Conservation (phyloP, 768 basidiomycete genomes). For the Polyporus arcularius region DNA sequence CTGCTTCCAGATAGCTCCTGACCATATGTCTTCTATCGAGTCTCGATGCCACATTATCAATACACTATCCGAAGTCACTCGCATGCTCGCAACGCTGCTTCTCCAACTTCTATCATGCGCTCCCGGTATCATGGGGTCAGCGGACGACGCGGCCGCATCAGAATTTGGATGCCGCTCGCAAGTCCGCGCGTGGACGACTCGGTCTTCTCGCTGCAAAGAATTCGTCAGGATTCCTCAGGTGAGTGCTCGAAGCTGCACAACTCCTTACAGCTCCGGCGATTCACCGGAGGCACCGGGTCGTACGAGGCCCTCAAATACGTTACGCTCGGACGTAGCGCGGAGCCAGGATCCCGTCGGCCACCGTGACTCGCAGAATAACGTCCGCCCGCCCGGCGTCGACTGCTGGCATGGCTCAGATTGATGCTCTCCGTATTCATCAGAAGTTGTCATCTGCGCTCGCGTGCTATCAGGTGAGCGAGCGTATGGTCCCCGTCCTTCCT, state of each 20-base stretch:
- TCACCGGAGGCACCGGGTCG: slow-evolving; percentile 12
- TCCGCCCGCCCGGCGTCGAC: background rate
- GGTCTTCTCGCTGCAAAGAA: background rate
- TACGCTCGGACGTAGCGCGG: slow-evolving; percentile 5
- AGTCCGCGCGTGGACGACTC: background rate
- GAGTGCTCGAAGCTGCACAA: background rate
- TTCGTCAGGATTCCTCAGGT: background rate
- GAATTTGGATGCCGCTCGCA: slow-evolving; percentile 5
- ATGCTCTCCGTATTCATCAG: slow-evolving; percentile 12
- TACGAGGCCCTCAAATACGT: background rate
- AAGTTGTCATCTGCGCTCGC: slow-evolving; percentile 3
- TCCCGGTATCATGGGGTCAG: slow-evolving; percentile 13
- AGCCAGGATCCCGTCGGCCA: background rate
- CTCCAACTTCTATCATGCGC: slow-evolving; percentile 16
- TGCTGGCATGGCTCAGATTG: background rate
- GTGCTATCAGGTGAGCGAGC: slow-evolving; percentile 8
- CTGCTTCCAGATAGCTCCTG: slow-evolving; percentile 10
- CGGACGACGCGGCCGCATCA: slow-evolving; percentile 10
- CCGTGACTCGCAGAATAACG: background rate
- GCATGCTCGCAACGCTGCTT: slow-evolving; percentile 10
- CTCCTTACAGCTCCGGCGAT: slow-evolving; percentile 5
- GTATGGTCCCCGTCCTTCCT: background rate
- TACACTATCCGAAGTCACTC: background rate
- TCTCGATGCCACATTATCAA: background rate
- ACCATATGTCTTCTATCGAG: slow-evolving; percentile 4